Conservation (phyloP, 2,329 filamentous ascomycete genomes). For the Beauveria varroae region DNA sequence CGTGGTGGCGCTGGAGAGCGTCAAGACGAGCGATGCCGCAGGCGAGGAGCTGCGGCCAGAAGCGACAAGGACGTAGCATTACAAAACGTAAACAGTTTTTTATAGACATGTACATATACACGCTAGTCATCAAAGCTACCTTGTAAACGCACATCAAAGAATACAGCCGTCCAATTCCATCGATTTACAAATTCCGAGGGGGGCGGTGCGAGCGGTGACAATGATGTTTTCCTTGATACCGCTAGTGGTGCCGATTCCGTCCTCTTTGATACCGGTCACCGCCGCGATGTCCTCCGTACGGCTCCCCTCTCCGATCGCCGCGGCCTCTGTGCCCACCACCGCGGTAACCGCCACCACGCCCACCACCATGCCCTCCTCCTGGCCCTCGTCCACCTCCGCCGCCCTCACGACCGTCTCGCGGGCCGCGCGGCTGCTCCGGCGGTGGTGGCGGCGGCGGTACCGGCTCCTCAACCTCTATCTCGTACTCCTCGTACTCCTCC, state of each 20-base stretch:
- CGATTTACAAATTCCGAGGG: no score
- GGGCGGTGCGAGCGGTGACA: background rate
- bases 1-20: slow-evolving; percentile 21
- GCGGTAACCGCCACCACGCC: slow-evolving; percentile 9
- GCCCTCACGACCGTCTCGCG: slow-evolving; percentile 13
- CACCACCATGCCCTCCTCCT: slow-evolving; percentile 16
- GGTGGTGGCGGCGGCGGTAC: slow-evolving; percentile 29
- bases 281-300: slow-evolving; percentile 28
- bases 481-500: slow-evolving; percentile 68
- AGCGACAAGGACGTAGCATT: background rate
- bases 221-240: no score
- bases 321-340: slow-evolving; percentile 19
- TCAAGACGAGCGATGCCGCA: slow-evolving; percentile 29
- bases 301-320: slow-evolving; percentile 24
- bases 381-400: slow-evolving; percentile 7
- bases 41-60: slow-evolving; percentile 25
- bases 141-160: background rate
- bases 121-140: background rate
- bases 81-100: background rate
- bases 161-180: background rate
- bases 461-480: slow-evolving; percentile 67
- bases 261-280: slow-evolving; percentile 28
- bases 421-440: slow-evolving; percentile 16
- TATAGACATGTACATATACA: background rate
- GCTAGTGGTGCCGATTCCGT: slow-evolving; percentile 26